Conservation (phyloP, 257 asterid genomes). For the Solanum peruvianum region DNA sequence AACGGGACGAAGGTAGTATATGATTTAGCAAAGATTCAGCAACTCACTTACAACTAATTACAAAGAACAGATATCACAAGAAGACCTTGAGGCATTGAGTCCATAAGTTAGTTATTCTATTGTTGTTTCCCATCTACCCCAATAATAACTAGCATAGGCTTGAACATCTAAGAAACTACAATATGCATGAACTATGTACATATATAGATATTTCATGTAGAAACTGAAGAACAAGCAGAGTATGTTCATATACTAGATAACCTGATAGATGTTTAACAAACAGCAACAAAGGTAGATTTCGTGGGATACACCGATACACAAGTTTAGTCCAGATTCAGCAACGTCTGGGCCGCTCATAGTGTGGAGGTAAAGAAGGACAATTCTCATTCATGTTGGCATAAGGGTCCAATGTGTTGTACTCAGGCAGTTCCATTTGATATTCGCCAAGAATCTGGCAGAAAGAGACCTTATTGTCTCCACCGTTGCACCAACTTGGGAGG, state of each 20-base stretch:
- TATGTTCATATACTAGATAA: neutral
- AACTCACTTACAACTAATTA: neutral
- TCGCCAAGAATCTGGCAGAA: conserved; percentile 95
- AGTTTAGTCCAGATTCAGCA: conserved; percentile 27
- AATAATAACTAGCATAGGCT: neutral
- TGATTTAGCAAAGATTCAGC: neutral
- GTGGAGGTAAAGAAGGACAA: conserved; percentile 88
- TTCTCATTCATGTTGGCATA: conserved; percentile 87
- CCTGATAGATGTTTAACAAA: neutral
- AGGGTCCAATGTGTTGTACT: conserved; percentile 69
- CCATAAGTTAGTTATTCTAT: neutral
- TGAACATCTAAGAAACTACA: neutral
- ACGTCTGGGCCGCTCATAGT: conserved; percentile 59
- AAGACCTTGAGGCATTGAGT: neutral
- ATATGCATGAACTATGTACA: neutral
- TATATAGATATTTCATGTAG: neutral
- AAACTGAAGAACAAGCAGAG: neutral
- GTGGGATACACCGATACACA: neutral
- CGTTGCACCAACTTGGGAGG: conserved; percentile 84
- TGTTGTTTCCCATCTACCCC: neutral
- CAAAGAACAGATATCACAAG: neutral
- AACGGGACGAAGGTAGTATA: too few species aligned
- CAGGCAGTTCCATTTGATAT: conserved; percentile 82
- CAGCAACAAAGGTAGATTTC: neutral
- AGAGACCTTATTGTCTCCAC: conserved; percentile 38